Conservation (phyloP, 2,329 filamentous ascomycete species). For the Fonsecaea nubica region DNA sequence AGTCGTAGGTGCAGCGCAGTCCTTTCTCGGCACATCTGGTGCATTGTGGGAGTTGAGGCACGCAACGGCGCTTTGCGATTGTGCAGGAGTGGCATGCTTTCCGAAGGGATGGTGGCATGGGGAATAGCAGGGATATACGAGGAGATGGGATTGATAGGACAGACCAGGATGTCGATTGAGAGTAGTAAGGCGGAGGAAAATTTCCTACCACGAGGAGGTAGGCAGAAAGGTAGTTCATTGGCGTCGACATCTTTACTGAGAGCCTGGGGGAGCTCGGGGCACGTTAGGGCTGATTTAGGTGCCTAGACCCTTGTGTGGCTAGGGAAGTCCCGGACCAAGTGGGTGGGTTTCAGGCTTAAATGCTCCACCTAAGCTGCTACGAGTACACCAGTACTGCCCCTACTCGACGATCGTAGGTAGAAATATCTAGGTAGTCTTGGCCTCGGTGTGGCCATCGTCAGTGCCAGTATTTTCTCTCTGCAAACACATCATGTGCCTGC, state of each 20-base stretch:
- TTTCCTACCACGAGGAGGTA: too few species aligned
- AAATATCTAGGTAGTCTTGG: too few species aligned
- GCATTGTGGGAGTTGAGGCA: constrained; percentile 60
- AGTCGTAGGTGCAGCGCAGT: constrained; percentile 57
- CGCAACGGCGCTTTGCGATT: constrained; percentile 64
- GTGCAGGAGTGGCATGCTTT: constrained; percentile 66
- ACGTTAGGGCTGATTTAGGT: background rate
- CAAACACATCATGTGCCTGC: too few species aligned
- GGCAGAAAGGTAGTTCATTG: too few species aligned
- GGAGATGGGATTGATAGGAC: background rate
- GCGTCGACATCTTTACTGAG: too few species aligned
- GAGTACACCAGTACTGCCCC: too few species aligned
- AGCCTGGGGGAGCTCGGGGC: too few species aligned
- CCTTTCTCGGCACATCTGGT: constrained; percentile 59
- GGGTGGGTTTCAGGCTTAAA: background rate
- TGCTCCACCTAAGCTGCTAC: background rate
- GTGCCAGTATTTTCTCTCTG: too few species aligned
- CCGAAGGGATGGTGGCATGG: constrained; percentile 43
- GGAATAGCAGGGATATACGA: background rate
- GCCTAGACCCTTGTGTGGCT: background rate
- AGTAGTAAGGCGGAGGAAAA: background rate
- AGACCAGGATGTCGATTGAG: background rate
- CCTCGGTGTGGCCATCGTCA: too few species aligned
- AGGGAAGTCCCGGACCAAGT: background rate
- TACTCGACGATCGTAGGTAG: too few species aligned